Base-by-base conservation (phyloP, 768 basidiomycete genomes). In the Hydnomerulius pinastri region DNA sequence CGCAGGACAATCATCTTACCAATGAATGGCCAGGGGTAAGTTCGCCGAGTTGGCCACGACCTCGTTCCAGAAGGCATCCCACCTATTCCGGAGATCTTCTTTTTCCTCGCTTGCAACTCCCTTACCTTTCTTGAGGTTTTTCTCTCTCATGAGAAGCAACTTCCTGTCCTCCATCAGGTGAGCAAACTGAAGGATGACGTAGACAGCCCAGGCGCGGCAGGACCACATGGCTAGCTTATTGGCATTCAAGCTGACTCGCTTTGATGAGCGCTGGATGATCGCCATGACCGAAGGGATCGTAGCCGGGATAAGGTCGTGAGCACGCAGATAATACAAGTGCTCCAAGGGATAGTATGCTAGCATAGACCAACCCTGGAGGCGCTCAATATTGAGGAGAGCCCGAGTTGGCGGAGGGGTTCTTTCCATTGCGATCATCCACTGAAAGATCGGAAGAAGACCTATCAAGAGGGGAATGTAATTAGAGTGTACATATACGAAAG, bases 1-100 rank as follows among this genome's bases (percentile, higher is more conserved):
- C 13, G 21, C 28, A 12, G 13, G 46, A 21, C 29, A 51, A 25
- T 15, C 20, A 30, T 53, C 80, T 46, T 56, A 90, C 92, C 91
- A 93, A 64, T 96, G 93, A 48, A 92, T 67, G 2, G 92, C 89
- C 43, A 90, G 66, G 4, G 92, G 93, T n/a, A 92, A 70, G 63
- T 91, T 88, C 21, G 82, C 82, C 7, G 86, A 54, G 61, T 92
- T 92, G 42, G 82, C 80, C 12, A 88, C 65, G 10, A 87, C 64
- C 52, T 92, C 90, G 43, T 81, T 85, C 78, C 82, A 83, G 47
- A 84, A 81, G 13, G 85, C 78, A 55, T 80, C 77, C 82, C 85
- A 85, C 55, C 83, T 72, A 48, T 81, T 73, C 20, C 63, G 54
- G 18, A 90, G 63, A 43, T 87, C 85, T 30, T 69, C 70, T 53